Percentiles rank a stretch among this genome's conserved stretches.
These are phyloP conservation scores for Ophiostoma triangulosporum DNA, from an alignment of 2,329 filamentous ascomycete genomes.

Conservation along the genomic window DNA sequence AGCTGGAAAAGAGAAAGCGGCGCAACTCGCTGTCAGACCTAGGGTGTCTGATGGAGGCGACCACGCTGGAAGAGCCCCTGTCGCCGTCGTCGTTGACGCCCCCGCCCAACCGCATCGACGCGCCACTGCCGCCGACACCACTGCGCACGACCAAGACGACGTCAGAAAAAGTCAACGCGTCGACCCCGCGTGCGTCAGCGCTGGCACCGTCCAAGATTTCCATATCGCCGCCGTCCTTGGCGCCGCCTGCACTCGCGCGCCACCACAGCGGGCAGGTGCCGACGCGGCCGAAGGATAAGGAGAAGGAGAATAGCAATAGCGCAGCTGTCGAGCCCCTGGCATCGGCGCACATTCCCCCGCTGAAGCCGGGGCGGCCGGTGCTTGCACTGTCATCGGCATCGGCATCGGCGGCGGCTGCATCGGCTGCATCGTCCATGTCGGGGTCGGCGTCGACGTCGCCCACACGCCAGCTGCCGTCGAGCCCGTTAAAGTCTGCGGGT, in stretches of 20 bases:
- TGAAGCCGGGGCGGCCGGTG: conserved; percentile 20
- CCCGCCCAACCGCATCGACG: conserved; percentile 14
- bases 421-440: too few relatives aligned
- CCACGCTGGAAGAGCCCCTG: conserved; percentile 32
- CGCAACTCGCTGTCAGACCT: conserved; percentile 87
- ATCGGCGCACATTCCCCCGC: conserved; percentile 36
- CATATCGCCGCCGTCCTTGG: conserved; percentile 31
- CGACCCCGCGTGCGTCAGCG: conserved; percentile 26
- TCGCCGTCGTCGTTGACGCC: background rate
- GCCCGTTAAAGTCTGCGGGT: conserved; percentile 21
- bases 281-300: conserved; percentile 38
- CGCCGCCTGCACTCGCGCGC: conserved; percentile 2
- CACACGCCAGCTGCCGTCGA: conserved; percentile 18
- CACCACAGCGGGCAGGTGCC: conserved; percentile 19
- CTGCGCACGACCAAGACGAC: conserved; percentile 40
- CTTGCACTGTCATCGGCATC: background rate
- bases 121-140: conserved; percentile 18
- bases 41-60: conserved; percentile 46
- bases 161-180: conserved; percentile 43
- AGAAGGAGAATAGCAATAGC: conserved; percentile 16
- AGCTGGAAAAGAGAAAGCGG: conserved; percentile 58
- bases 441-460: conserved; percentile 17
- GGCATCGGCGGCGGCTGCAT: conserved; percentile 16
- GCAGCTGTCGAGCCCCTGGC: conserved; percentile 13
- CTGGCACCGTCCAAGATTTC: conserved; percentile 36